Evolutionary conservation across 441 rosid genomes (phyloP).

Genomic region (Dalechampia spathulata): DNA sequence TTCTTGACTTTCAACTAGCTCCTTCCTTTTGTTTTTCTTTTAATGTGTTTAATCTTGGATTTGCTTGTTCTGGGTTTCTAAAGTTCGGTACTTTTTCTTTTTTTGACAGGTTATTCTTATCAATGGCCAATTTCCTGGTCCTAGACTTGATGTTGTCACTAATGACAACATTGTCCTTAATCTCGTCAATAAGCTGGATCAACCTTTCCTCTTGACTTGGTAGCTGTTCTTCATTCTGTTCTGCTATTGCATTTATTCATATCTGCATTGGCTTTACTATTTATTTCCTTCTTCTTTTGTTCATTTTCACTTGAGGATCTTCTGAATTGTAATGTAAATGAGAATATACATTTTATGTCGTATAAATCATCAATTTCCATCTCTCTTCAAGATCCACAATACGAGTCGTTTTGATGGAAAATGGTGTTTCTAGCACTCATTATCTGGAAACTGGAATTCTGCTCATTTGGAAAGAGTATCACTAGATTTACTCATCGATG

Average conservation of each 20-base stretch:
- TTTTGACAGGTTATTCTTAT: slow-evolving; percentile 64
- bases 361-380: background rate
- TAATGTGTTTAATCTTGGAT: background rate
- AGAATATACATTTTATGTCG: no score
- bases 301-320: no score
- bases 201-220: slow-evolving; percentile 95
- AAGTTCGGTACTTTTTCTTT: background rate
- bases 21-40: no score
- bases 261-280: background rate
- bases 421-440: no score
- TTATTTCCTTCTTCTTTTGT: background rate
- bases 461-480: no score
- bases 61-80: slow-evolving; percentile 2
- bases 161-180: slow-evolving; percentile 84
- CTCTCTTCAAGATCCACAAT: background rate
- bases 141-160: slow-evolving; percentile 75
- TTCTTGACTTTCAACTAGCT: no score
- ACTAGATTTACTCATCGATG: no score
- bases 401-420: background rate
- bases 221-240: slow-evolving; percentile 12
- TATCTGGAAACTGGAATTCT: no score
- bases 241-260: background rate
- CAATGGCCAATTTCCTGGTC: slow-evolving; percentile 95
- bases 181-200: slow-evolving; percentile 83
- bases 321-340: no score